Base-by-base conservation (phyloP, 257 asterid species). In the Anisodus tanguticus region DNA sequence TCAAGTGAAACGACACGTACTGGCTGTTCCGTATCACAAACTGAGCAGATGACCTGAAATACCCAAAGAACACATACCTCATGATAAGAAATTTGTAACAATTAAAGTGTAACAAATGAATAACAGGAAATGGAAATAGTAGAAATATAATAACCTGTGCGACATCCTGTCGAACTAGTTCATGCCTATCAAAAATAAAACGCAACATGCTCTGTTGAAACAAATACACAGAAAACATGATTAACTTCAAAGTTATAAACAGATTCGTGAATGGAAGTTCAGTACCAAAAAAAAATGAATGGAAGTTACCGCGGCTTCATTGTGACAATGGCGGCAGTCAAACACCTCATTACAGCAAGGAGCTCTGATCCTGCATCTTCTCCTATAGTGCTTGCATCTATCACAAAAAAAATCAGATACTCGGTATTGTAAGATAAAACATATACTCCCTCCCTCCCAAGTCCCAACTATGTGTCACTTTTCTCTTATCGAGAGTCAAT, bases 21-120 rank as follows among this genome's bases (percentile, higher is more conserved):
- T 16, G 97, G 97, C 83, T 97, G 99, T 87, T 97, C 98, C 2
- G 98, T 93, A 89, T 97, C 99, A 72, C 98, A 97, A 88, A 97
- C 99, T 66, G 95, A 87, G 86, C 99, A 97, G 37, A 97, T 97
- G 83, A 96, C 98, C 99, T 96, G 92, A 90, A 90, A 87, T 4
- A 64, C 49, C 47, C 60, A 70, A 47, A 63, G 19, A 6, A 77
- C 13, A 13, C 53, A 43, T 79, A 31, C 45, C 41, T 51, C 79
- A 59, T 37, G 63, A 57, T 45, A 9, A 39, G 17, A 43, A 72
- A 16, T 49, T 55, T 49, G 43, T 6, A 83, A 85, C 31, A n/a
- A 82, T 43, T 31, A 31, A 80, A 43, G 78, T 8, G 71, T 6
- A 31, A 53, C 17, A 69, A 35, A 86, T 26, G 81, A 17, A 7